Percentiles rank a stretch among this genome's conserved stretches.
These are phyloP conservation scores for Vitis rupestris DNA, from an alignment of 164 flowering plant species.

Conservation along the genomic window DNA sequence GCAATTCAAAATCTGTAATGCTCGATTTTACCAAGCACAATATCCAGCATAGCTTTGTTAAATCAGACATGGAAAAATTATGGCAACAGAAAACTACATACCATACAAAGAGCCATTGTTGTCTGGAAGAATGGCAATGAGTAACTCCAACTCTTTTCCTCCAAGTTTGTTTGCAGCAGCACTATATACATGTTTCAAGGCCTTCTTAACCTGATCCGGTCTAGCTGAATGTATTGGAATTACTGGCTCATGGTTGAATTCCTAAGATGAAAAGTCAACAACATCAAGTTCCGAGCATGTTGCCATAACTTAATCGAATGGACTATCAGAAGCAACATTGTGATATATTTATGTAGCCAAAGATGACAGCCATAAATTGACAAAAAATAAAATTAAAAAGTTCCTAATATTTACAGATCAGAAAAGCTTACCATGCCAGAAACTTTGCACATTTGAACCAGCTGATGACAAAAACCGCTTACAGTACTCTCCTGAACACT, in stretches of 20 bases:
- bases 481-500: conserved; percentile 52
- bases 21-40: too few relatives aligned
- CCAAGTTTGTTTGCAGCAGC: conserved; percentile 34
- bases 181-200: conserved; percentile 39
- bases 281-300: too few relatives aligned
- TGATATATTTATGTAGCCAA: too few relatives aligned
- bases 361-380: too few relatives aligned
- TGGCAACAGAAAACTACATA: conserved; percentile 13
- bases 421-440: conserved; percentile 55
- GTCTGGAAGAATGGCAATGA: conserved; percentile 51
- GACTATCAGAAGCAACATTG: too few relatives aligned
- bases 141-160: conserved; percentile 49
- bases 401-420: too few relatives aligned
- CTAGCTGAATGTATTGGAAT: conserved; percentile 42
- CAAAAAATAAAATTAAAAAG: too few relatives aligned
- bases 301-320: too few relatives aligned
- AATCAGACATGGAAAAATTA: neutral
- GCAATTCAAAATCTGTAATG: too few relatives aligned
- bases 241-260: conserved; percentile 54
- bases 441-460: conserved; percentile 61
- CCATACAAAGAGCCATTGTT: conserved; percentile 60
- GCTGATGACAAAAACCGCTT: conserved; percentile 53
- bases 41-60: too few relatives aligned
- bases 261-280: conserved; percentile 24
- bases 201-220: conserved; percentile 60